Evolutionary conservation across 2,329 filamentous ascomycete species (phyloP).

Genomic region (Madurella mycetomatis): DNA sequence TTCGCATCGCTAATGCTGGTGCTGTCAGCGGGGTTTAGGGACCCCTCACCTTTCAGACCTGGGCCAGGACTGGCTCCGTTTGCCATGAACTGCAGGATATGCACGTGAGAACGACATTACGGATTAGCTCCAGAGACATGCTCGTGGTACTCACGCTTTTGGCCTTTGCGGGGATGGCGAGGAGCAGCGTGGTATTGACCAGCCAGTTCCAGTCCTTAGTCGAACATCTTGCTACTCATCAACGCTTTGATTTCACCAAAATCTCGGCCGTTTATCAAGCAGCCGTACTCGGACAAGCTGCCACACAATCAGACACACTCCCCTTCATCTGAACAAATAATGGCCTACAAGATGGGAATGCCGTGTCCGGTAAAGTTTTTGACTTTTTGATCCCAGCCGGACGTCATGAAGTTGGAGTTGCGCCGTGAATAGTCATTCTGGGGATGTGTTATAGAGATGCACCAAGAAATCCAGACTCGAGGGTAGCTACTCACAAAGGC

Average conservation of each 20-base stretch:
- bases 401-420: slow-evolving; percentile 61
- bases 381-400: slow-evolving; percentile 86
- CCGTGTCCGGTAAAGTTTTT: slow-evolving; percentile 83
- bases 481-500: slow-evolving; percentile 52
- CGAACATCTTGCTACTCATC: slow-evolving; percentile 73
- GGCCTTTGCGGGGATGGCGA: slow-evolving; percentile 48
- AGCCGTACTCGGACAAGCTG: slow-evolving; percentile 87
- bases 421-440: slow-evolving; percentile 85
- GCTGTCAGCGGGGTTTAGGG: slow-evolving; percentile 43
- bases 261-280: slow-evolving; percentile 72
- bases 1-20: slow-evolving; percentile 42
- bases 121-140: neutral
- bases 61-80: slow-evolving; percentile 50
- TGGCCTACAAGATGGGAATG: slow-evolving; percentile 69
- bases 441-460: neutral
- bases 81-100: slow-evolving; percentile 42
- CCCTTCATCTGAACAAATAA: neutral
- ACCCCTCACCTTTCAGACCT: slow-evolving; percentile 50
- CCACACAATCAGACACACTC: neutral
- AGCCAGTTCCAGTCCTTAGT: slow-evolving; percentile 47
- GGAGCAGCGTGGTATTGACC: slow-evolving; percentile 46
- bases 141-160: slow-evolving; percentile 30
- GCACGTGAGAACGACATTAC: neutral
- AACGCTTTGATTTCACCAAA: slow-evolving; percentile 77
- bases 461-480: neutral